Evolutionary conservation across 2,329 filamentous ascomycete species (phyloP), one percentile per base, ranked within the genome.

Genomic region (Sodiomyces alkalinus): DNA sequence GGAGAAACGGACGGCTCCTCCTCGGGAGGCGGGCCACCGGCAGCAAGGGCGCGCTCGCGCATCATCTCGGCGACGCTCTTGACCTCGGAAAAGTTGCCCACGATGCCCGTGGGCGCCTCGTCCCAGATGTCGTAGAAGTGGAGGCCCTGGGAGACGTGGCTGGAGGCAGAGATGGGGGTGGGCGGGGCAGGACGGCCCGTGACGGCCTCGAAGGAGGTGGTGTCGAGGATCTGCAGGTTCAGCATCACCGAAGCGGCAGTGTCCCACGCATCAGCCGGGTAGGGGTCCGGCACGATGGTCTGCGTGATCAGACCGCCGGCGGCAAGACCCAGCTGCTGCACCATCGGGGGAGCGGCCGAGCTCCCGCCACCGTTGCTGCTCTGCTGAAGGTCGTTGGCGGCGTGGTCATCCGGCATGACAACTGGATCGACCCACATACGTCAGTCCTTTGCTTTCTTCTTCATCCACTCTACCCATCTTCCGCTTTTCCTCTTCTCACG

Each of bases 231-330:
- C 29, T 58, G 52, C 1, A 56, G 40, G 30, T 57, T 55, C 38
- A 58, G 45, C 20, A 51, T 33, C 9, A 40, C 35, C 3, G 33
- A 37, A 2, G 36, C 39, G 2, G 38, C 33, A 1, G 28, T 19
- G 25, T 58, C 42, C 53, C 52, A 59, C 3, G 29, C 32, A 2
- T 36, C 27, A 20, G 38, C 34, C 2, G 23, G 21, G 6, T 45
- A 14, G 2, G 29, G 26, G 31, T 60, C 55, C 7, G 30, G 15
- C 1, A 40, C 11, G 28, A 60, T 56, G 7, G 39, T 39, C 35
- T 62, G 56, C 8, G 47, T 47, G 32, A 60, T 58, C 15, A 47
- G 40, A 1, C 56, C 56, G 4, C 55, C 56, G 7, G 50, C 46
- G 3, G 52, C 51, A 16, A 60, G 28, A 14, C 42, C 46, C 49